Conservation (phyloP, 805 yeast genomes). For the Kluyveromyces wickerhamii region DNA sequence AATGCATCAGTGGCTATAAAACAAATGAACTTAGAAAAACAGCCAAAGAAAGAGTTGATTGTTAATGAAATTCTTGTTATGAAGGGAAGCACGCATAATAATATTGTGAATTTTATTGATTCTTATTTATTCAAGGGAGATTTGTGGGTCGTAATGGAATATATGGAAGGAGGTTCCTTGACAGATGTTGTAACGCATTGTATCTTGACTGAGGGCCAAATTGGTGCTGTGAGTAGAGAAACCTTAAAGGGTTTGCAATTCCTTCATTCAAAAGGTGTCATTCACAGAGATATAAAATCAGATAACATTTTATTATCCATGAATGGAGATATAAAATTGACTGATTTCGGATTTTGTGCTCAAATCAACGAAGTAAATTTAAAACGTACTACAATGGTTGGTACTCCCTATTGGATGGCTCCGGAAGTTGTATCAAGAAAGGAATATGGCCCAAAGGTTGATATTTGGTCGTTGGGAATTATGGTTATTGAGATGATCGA, state of each 20-base stretch:
- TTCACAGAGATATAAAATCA: slow-evolving; percentile 93
- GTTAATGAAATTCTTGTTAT: slow-evolving; percentile 93
- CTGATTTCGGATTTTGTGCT: slow-evolving; percentile 97
- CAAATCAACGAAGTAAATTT: slow-evolving; percentile 73
- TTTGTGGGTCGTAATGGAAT: slow-evolving; percentile 97
- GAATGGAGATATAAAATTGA: slow-evolving; percentile 83
- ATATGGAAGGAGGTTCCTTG: slow-evolving; percentile 96
- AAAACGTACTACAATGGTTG: slow-evolving; percentile 96
- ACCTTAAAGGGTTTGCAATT: slow-evolving; percentile 80
- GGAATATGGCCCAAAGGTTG: slow-evolving; percentile 95
- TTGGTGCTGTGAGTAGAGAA: slow-evolving; percentile 90
- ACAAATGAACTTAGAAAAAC: slow-evolving; percentile 91
- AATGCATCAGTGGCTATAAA: slow-evolving; percentile 78
- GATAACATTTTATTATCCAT: slow-evolving; percentile 82
- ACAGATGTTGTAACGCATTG: slow-evolving; percentile 91
- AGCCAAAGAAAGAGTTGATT: slow-evolving; percentile 91
- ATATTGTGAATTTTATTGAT: slow-evolving; percentile 90
- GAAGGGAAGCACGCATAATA: slow-evolving; percentile 84
- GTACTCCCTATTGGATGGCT: slow-evolving; percentile 99
- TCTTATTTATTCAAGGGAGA: slow-evolving; percentile 70
- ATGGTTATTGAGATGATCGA: slow-evolving; percentile 99
- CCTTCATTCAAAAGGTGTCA: slow-evolving; percentile 84
- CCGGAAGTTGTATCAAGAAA: slow-evolving; percentile 95
- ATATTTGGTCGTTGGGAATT: slow-evolving; percentile 95
- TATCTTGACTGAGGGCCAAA: slow-evolving; percentile 87